phyloP scores from a whole-genome alignment of 192 early-diverging fungal genomes.

The Linnemannia elongata region DNA sequence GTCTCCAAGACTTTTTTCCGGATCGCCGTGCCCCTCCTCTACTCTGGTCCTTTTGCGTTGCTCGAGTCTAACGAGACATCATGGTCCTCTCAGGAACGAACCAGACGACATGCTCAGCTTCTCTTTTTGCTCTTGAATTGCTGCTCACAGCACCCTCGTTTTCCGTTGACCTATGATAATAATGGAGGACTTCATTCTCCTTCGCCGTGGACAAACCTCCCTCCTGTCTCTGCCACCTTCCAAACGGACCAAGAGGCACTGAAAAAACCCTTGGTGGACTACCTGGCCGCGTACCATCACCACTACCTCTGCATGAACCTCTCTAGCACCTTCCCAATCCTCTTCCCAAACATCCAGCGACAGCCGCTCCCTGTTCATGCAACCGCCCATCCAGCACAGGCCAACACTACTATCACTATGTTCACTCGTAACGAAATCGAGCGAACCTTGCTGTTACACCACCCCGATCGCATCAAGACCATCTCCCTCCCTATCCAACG shows the following conservation, averaged over 20 bases:
- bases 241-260: constrained; percentile 2
- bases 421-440: constrained; percentile 50
- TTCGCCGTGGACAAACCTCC: constrained; percentile 32
- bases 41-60: constrained; percentile 37
- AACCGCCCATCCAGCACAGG: background rate
- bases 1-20: constrained; percentile 51
- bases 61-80: constrained; percentile 22
- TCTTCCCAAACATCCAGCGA: constrained; percentile 49
- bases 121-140: constrained; percentile 52
- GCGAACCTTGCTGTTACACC: constrained; percentile 19
- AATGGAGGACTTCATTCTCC: background rate
- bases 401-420: constrained; percentile 35
- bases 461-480: constrained; percentile 18
- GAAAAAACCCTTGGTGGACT: constrained; percentile 34
- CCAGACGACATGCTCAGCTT: constrained; percentile 36
- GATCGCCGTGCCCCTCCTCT: constrained; percentile 44
- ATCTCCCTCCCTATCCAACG: constrained; percentile 39
- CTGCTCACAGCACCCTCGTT: background rate
- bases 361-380: constrained; percentile 1
- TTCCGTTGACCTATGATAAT: background rate
- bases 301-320: constrained; percentile 43
- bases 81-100: constrained; percentile 29
- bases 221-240: constrained; percentile 27
- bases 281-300: constrained; percentile 34
- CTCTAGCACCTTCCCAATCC: constrained; percentile 37